These are phyloP conservation scores for Moricandia arvensis DNA, from an alignment of 345 rosid genomes.

Conservation along the genomic window DNA sequence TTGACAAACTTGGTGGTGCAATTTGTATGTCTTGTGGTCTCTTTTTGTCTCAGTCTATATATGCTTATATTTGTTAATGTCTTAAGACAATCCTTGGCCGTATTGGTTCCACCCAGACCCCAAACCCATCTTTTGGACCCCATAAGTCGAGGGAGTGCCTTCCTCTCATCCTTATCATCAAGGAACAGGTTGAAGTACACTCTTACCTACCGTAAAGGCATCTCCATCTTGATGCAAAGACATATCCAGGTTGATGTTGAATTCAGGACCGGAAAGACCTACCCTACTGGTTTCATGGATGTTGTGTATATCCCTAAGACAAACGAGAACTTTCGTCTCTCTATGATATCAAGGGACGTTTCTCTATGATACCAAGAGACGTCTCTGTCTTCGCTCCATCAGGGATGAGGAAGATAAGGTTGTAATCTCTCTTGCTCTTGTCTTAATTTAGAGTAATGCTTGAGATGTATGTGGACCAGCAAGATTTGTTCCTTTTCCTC, in stretches of 20 bases:
- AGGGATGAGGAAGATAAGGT: conserved; percentile 33
- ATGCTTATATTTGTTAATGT: no score
- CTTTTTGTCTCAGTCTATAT: no score
- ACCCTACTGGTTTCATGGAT: conserved; percentile 40
- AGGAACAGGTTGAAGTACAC: conserved; percentile 76
- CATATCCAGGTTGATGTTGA: conserved; percentile 37
- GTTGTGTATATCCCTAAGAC: conserved; percentile 37
- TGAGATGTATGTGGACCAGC: neutral
- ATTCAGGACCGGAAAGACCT: conserved; percentile 34
- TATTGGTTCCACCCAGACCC: no score
- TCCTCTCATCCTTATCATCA: conserved; percentile 61
- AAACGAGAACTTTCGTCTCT: conserved; percentile 38
- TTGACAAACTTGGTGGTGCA: neutral
- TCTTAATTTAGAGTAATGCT: neutral
- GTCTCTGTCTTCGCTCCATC: conserved; percentile 32
- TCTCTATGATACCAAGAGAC: no score
- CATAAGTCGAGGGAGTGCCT: conserved; percentile 66
- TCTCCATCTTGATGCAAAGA: conserved; percentile 52
- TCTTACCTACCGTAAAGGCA: conserved; percentile 61
- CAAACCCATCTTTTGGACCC: no score
- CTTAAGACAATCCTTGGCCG: no score
- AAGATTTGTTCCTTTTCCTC: neutral
- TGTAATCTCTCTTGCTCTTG: neutral
- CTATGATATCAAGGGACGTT: conserved; percentile 36
- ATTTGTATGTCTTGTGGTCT: no score